Conservation (phyloP, 495 filamentous ascomycete species). For the Neurospora intermedia region DNA sequence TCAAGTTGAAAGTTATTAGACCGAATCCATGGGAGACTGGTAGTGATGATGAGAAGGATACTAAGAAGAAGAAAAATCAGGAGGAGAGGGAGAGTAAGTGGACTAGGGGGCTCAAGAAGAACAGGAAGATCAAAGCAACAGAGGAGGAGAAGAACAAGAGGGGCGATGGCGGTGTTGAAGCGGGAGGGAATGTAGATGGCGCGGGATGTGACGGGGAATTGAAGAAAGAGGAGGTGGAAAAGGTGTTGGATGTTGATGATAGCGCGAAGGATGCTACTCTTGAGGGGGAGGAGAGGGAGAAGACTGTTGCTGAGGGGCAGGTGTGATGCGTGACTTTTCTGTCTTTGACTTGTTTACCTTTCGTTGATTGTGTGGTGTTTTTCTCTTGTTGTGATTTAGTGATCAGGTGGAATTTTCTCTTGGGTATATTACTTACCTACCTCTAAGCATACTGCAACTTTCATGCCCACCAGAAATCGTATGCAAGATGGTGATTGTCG, state of each 20-base stretch:
- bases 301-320: conserved; percentile 1
- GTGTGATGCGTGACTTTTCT: neutral
- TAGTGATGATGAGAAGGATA: conserved; percentile 13
- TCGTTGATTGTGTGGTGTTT: neutral
- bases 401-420: neutral
- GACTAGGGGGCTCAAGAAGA: conserved; percentile 20
- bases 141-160: neutral
- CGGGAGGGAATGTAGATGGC: neutral
- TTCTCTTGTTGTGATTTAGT: neutral
- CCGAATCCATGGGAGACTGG: conserved; percentile 22
- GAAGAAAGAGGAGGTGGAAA: conserved; percentile 20
- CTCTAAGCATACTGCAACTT: too few relatives aligned
- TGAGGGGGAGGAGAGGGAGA: conserved; percentile 21
- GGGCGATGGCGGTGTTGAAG: neutral
- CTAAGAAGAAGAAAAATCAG: conserved; percentile 4
- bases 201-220: neutral
- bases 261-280: conserved; percentile 36
- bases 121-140: conserved; percentile 1
- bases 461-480: too few relatives aligned
- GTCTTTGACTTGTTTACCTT: neutral
- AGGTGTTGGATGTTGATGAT: conserved; percentile 38
- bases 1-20: conserved; percentile 29
- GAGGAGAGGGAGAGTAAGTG: conserved; percentile 8
- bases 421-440: too few relatives aligned
- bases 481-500: too few relatives aligned